These are phyloP conservation scores for Clonostachys sp. DNA, from an alignment of 2,329 filamentous ascomycete species.

Conservation along the genomic window DNA sequence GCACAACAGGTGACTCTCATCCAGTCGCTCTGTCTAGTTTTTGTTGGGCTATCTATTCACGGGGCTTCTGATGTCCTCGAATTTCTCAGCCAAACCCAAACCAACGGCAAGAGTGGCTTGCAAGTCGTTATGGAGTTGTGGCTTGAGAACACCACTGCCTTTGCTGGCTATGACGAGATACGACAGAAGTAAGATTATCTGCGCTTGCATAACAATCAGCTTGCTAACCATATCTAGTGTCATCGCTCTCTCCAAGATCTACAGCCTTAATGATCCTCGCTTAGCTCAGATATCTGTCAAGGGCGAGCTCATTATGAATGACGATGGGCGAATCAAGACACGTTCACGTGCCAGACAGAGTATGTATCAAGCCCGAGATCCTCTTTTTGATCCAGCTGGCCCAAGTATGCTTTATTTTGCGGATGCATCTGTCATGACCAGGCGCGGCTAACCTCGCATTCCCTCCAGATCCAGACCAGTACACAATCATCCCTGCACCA, in stretches of 20 bases:
- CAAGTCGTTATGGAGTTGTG: conserved; percentile 89
- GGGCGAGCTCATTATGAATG: conserved; percentile 82
- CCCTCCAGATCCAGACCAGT: conserved; percentile 75
- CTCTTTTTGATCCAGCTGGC: background rate
- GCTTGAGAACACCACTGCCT: conserved; percentile 95
- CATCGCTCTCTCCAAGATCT: conserved; percentile 88
- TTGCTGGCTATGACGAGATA: conserved; percentile 97
- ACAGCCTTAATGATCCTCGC: conserved; percentile 78
- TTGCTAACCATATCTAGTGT: conserved; percentile 47
- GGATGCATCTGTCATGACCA: background rate
- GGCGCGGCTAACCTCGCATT: background rate
- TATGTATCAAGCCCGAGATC: conserved; percentile 28
- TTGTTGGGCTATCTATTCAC: conserved; percentile 81
- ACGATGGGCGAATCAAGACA: conserved; percentile 81
- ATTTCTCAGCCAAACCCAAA: conserved; percentile 81
- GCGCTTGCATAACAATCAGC: conserved; percentile 6
- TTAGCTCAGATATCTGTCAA: conserved; percentile 78
- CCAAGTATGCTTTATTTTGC: background rate
- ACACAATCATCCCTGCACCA: conserved; percentile 79
- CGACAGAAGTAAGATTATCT: conserved; percentile 71
- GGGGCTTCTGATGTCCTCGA: conserved; percentile 87
- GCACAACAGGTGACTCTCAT: conserved; percentile 87
- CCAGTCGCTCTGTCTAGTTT: conserved; percentile 91
- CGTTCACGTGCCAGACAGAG: conserved; percentile 82
- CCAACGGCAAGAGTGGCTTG: conserved; percentile 76